Evolutionary conservation across 768 basidiomycete genomes (phyloP), one percentile per base, ranked within the genome.

Genomic region (Erythrobasidium yunnanense): DNA sequence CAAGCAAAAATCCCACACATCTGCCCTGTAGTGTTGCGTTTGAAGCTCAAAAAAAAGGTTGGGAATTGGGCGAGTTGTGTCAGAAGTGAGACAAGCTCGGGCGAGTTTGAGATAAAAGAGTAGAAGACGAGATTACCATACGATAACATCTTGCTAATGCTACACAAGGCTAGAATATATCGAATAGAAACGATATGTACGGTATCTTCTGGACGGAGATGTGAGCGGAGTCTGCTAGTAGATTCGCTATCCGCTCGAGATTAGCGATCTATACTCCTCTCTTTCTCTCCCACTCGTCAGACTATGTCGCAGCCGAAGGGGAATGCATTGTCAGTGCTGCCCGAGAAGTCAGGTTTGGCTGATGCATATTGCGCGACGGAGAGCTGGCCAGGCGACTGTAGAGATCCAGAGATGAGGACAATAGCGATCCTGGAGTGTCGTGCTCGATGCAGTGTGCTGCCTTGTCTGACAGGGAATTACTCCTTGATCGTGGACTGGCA

Each of bases 1-100:
- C 67, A 70, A 8, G 72, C 72, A 22, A 71, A 73, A 56, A 73
- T 73, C 20, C 72, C 72, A 55, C 72, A 73, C 72, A 63, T 71
- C 45, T 20, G 42, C 49, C 45, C 51, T 11, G 13, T 17, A 15
- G 7, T 55, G 60, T 5, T 29, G 22, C 7, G 30, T 8, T 30
- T 52, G 29, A 52, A 23, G 18, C 13, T 11, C 13, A 23, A 8
- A 8, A 25, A 30, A 23, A 52, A 52, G 50, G 22, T 23, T 8
- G 20, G 8, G 15, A 30, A 52, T 20, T 45, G 27, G 50, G 20
- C 29, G 50, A 18, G 32, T 54, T 20, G 29, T 27, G 29, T 50
- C 49, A 20, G 29, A 27, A 22, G 29, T 50, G 29, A 52, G 51
- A 27, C 33, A 52, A 27, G 33, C 33, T 52, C 33, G 27, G 8